Base-by-base conservation (phyloP, 129 eudicot genomes). In the Pittosporum tobira region DNA sequence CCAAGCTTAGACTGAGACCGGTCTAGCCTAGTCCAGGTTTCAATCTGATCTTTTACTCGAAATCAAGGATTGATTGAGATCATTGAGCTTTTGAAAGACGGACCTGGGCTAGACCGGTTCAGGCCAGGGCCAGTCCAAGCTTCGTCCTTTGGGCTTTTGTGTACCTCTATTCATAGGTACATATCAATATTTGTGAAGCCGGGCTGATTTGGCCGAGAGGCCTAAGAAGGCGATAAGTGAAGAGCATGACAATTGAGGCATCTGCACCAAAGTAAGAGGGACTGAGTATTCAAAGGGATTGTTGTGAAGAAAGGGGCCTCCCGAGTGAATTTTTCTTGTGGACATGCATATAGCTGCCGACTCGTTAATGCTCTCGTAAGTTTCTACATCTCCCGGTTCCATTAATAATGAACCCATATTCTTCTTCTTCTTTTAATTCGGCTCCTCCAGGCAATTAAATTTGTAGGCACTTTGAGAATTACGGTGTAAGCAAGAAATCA, bases 131-230 rank as follows among this genome's bases (percentile, higher is more conserved):
- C n/a, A n/a, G n/a, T n/a, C n/a, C n/a, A n/a, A n/a, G n/a, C n/a
- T n/a, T n/a, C n/a, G n/a, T n/a, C n/a, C n/a, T n/a, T n/a, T n/a
- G n/a, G n/a, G n/a, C n/a, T n/a, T n/a, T n/a, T n/a, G n/a, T n/a
- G n/a, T n/a, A n/a, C n/a, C n/a, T n/a, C n/a, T n/a, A n/a, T n/a
- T n/a, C n/a, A n/a, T n/a, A n/a, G n/a, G n/a, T n/a, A 45, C 3
- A 12, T 25, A 53, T 20, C 38, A 27, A 27, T 26, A 27, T 26
- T 13, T 26, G 59, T 26, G 59, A n/a, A 53, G 27, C 59, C 3
- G 6, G 26, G 59, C 7, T 3, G 59, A 38, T n/a, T 14, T 53
- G 59, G 59, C 59, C 38, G 37, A 53, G 37, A 12, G 36, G 59
- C 38, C 27, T 53, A 38, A 53, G 37, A 53, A 53, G 37, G 38